Evolutionary conservation across 768 basidiomycete species (phyloP).

Genomic region (Pleurotus giganteus): DNA sequence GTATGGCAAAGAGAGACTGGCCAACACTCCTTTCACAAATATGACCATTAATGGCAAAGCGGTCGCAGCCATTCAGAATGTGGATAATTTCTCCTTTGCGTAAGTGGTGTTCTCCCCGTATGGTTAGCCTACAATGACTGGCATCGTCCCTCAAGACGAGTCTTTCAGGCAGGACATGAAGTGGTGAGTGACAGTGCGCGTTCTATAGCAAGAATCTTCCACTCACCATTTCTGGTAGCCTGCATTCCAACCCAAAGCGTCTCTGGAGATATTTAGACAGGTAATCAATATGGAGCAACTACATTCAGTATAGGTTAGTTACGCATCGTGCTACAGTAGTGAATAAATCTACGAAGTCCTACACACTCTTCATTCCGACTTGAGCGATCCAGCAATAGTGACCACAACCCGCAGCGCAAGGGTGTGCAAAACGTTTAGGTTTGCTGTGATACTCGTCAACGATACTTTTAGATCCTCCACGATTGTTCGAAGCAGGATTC

Average conservation of each 20-base stretch:
- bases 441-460: neutral
- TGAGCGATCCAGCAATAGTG: slow-evolving; percentile 73
- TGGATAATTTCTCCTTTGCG: slow-evolving; percentile 69
- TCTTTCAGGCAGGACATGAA: slow-evolving; percentile 61
- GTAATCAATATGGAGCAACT: slow-evolving; percentile 48
- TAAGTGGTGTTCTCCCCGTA: slow-evolving; percentile 27
- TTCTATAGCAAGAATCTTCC: neutral
- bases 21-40: slow-evolving; percentile 40
- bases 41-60: slow-evolving; percentile 53
- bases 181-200: slow-evolving; percentile 40
- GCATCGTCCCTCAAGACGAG: slow-evolving; percentile 33
- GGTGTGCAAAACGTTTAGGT: slow-evolving; percentile 47
- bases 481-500: slow-evolving; percentile 10
- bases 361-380: slow-evolving; percentile 12
- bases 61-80: slow-evolving; percentile 60
- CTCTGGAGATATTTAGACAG: slow-evolving; percentile 59
- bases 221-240: slow-evolving; percentile 34
- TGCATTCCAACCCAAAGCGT: slow-evolving; percentile 58
- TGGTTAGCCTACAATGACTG: neutral
- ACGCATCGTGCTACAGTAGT: neutral
- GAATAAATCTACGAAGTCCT: neutral
- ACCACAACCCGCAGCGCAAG: slow-evolving; percentile 79
- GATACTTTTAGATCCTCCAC: slow-evolving; percentile 13
- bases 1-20: slow-evolving; percentile 38
- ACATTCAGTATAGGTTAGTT: slow-evolving; percentile 41